Conservation (phyloP, 305 asterid species). For the Solanum hybrid region DNA sequence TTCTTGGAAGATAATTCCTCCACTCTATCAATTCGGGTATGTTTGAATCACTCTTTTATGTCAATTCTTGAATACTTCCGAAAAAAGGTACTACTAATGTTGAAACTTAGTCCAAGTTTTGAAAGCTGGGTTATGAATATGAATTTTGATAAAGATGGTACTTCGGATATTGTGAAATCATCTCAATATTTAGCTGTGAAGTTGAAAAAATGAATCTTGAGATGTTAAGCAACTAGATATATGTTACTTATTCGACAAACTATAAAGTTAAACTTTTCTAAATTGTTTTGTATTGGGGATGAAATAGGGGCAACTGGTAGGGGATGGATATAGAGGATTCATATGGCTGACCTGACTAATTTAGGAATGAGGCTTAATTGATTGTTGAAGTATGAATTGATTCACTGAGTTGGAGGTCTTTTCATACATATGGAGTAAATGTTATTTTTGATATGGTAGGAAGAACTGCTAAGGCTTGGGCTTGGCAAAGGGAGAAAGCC, state of each 20-base stretch:
- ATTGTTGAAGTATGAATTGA: not conserved
- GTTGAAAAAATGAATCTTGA: conserved; percentile 1
- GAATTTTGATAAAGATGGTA: not conserved
- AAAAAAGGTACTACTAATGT: not conserved
- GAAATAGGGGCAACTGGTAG: not conserved
- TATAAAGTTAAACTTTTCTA: not conserved
- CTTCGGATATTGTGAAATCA: not conserved
- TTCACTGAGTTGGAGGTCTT: not conserved
- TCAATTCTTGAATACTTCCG: not conserved
- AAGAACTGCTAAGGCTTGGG: conserved; percentile 63
- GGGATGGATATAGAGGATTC: not conserved
- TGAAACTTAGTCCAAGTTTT: not conserved
- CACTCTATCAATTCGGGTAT: conserved; percentile 58
- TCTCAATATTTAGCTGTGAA: not conserved
- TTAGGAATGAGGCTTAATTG: not conserved
- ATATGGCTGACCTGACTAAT: not conserved
- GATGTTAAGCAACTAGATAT: not conserved
- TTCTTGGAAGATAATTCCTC: conserved; percentile 50
- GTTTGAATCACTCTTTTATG: conserved; percentile 4
- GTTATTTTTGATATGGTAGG: conserved; percentile 35
- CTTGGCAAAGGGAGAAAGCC: conserved; percentile 68
- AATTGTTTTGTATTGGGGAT: not conserved
- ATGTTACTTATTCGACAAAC: not conserved
- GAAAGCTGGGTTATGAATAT: not conserved
- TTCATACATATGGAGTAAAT: not conserved